phyloP scores from a whole-genome alignment of 2,329 filamentous ascomycete genomes.

The Tolypocladium ovalisporum region DNA sequence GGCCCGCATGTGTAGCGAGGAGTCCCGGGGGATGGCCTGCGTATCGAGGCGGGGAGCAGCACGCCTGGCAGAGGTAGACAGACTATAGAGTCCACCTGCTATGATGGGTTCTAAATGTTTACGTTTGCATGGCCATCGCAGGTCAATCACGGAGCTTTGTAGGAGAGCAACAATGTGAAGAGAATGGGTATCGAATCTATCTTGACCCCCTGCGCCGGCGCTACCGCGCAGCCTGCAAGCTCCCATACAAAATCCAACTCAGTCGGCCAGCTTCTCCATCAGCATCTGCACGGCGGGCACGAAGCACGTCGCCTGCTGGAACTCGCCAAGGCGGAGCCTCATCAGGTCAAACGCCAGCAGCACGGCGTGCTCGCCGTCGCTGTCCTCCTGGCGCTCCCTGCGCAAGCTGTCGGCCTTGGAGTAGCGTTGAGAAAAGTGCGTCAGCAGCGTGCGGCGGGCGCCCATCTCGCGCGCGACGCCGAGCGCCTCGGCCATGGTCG shows the following conservation, averaged over 20 bases:
- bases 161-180: background rate
- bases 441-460: constrained; percentile 71
- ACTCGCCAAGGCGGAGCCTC: constrained; percentile 60
- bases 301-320: constrained; percentile 53
- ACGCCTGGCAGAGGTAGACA: background rate
- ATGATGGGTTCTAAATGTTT: too few species aligned
- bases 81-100: background rate
- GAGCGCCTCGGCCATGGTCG: constrained; percentile 78
- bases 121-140: background rate
- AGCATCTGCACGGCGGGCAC: constrained; percentile 43
- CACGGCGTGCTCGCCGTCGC: constrained; percentile 28
- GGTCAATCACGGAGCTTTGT: too few species aligned
- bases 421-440: constrained; percentile 93
- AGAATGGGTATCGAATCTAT: background rate
- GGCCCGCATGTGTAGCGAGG: background rate
- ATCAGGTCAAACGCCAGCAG: constrained; percentile 73
- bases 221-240: background rate
- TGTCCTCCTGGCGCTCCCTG: constrained; percentile 18
- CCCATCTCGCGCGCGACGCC: constrained; percentile 66
- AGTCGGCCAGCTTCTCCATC: constrained; percentile 29
- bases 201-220: background rate
- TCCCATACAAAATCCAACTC: background rate
- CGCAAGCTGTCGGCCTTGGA: constrained; percentile 44
- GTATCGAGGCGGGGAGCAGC: background rate
- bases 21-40: background rate